Conservation (phyloP, 164 flowering plant species). For the Euptelea pleiosperma region DNA sequence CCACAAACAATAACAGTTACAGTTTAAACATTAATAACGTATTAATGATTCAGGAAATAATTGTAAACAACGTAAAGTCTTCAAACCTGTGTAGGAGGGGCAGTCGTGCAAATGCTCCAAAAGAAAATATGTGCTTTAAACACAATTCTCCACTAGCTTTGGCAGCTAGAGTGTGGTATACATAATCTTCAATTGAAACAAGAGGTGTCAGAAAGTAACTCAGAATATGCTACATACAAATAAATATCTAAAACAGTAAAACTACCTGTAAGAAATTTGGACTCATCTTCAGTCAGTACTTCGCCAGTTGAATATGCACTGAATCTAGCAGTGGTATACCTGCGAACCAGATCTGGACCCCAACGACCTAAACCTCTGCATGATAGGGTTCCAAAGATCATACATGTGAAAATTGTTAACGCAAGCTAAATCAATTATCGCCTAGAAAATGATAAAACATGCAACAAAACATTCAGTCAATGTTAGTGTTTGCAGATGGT, state of each 20-base stretch:
- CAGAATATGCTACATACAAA: background rate
- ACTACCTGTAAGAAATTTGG: constrained; percentile 69
- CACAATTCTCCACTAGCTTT: constrained; percentile 97
- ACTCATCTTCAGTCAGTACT: constrained; percentile 53
- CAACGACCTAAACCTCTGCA: constrained; percentile 95
- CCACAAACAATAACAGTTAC: background rate
- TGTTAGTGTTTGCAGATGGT: too few relatives aligned
- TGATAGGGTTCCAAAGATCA: constrained; percentile 8
- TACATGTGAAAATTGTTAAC: background rate
- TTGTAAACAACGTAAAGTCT: constrained; percentile 5
- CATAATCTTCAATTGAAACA: constrained; percentile 52
- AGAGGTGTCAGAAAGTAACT: constrained; percentile 12
- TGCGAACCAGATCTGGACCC: constrained; percentile 75
- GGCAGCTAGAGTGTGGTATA: constrained; percentile 86
- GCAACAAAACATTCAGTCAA: too few relatives aligned
- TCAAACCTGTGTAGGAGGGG: constrained; percentile 76
- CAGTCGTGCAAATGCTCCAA: constrained; percentile 86
- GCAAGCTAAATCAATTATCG: background rate
- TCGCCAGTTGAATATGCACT: constrained; percentile 49
- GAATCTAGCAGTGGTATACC: constrained; percentile 71
- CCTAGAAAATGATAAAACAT: background rate
- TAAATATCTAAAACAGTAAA: background rate
- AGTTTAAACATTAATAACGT: background rate
- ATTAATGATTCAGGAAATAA: background rate
- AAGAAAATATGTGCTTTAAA: constrained; percentile 83